Base-by-base conservation (phyloP, 2,329 filamentous ascomycete species). In the Phoma sp. region DNA sequence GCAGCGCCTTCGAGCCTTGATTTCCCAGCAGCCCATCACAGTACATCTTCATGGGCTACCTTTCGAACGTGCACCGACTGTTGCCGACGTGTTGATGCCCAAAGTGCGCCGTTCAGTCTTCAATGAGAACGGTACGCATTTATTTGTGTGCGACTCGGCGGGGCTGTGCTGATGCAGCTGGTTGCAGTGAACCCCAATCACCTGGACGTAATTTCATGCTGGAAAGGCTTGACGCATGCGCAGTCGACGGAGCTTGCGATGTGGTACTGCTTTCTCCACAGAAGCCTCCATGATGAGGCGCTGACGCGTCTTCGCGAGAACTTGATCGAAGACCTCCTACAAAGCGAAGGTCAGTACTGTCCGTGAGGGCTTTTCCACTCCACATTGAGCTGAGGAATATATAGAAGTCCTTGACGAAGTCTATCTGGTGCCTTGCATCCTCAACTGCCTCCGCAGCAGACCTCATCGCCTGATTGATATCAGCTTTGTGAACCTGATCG, bases 121-220 rank as follows among this genome's bases (percentile, higher is more conserved):
- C 24, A 52, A 39, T 11, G 46, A 57, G 3, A 14, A 49, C 33
- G 53, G 62, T 65, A 52, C 10, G 53, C 13, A 13, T 27, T 24
- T 29, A 9, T 29, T 9, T 2, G 18, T 4, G 30, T 11, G 23
- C 25, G 22, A 13, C 25, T 7, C 13, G 3, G 18, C 22, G 22
- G 24, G 25, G 24, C 4, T 10, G 9, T 5, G 27, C 23, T 45
- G 9, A 39, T 33, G 18, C 18, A 18, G 18, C 18, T 18, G 1
- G 18, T 27, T 27, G 4, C 4, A 45, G 49, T 49, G 42, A 48
- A 49, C 4, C 48, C 69, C 42, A 66, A 60, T 25, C 68, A 74
- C 50, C 62, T 75, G 24, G 74, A 76, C 46, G 56, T 70, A 4
- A 56, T 71, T 2, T 66, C 69, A 6, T 73, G 66, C 39, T 77